phyloP scores from a whole-genome alignment of 2,329 filamentous ascomycete genomes.

The Verticillium nonalfalfae region DNA sequence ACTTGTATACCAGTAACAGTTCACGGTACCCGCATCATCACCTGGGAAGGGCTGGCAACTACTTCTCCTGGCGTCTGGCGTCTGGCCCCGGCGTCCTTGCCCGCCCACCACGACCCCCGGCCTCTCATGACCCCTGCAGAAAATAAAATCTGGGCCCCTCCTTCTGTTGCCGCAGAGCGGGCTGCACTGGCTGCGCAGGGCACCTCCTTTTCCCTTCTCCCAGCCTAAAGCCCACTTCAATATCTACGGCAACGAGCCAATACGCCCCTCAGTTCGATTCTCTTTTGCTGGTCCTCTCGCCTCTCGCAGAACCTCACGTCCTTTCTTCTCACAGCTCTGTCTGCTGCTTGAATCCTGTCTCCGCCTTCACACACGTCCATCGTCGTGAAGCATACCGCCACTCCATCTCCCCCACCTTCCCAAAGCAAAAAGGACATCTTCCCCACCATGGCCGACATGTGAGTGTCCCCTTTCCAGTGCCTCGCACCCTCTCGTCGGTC shows the following conservation, averaged over 20 bases:
- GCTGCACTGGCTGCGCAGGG: background rate
- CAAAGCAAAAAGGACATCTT: conserved; percentile 1
- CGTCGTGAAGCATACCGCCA: background rate
- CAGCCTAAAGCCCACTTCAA: conserved; percentile 6
- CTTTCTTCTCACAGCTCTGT: background rate
- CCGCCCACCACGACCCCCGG: background rate
- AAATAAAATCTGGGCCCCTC: conserved; percentile 34
- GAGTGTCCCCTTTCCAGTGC: conserved; percentile 3
- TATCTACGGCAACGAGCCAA: conserved; percentile 12
- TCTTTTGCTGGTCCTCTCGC: background rate
- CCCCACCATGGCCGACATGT: conserved; percentile 21
- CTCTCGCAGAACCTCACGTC: conserved; percentile 4
- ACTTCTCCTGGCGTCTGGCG: background rate
- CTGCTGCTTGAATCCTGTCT: background rate
- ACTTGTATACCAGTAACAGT: too few species aligned
- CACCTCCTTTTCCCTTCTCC: conserved; percentile 8
- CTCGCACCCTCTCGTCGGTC: background rate
- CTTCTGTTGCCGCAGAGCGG: conserved; percentile 10
- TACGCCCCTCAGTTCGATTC: background rate
- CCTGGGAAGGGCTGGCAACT: too few species aligned
- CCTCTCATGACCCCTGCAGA: conserved; percentile 4
- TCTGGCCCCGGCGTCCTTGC: background rate
- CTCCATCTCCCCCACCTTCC: background rate
- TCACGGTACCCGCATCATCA: too few species aligned
- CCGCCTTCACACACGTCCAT: background rate